A percentile compares a stretch with the other conserved stretches of the same genome.
Conservation (phyloP, 441 rosid genomes). For the Corymbia citriodora region DNA sequence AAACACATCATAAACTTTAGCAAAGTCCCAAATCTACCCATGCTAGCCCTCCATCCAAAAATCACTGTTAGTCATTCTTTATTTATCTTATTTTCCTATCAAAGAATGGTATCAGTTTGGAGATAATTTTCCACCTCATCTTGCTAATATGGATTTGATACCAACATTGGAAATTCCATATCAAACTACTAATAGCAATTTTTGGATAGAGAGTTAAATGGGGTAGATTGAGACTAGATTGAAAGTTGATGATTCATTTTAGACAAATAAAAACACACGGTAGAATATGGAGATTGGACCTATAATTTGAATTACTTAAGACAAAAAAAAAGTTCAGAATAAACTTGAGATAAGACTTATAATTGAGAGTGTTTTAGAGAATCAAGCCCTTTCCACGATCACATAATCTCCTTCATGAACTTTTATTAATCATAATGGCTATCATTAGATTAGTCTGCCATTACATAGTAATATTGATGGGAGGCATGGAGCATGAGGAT, state of each 20-base stretch:
- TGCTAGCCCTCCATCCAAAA: fast-evolving
- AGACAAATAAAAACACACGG: too few species aligned
- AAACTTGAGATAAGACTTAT: neutral
- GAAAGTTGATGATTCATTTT: neutral
- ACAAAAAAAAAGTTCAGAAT: too few species aligned
- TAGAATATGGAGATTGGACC: neutral
- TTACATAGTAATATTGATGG: neutral
- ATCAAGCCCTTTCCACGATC: neutral
- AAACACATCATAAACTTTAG: too few species aligned
- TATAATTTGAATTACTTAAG: neutral
- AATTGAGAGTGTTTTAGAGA: fast-evolving
- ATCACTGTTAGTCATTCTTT: too few species aligned
- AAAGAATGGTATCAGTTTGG: too few species aligned
- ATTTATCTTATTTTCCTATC: too few species aligned
- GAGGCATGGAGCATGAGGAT: too few species aligned
- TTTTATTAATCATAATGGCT: neutral
- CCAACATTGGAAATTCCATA: neutral
- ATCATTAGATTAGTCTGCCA: neutral
- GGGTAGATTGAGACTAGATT: neutral
- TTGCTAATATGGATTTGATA: too few species aligned
- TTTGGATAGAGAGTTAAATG: neutral
- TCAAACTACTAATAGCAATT: neutral
- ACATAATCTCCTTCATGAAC: neutral
- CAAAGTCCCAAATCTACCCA: too few species aligned
- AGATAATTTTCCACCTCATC: too few species aligned